Evolutionary conservation across 371 early-diverging fungal genomes (phyloP), one percentile per base, ranked within the genome.

Genomic region (Capillidium rhysosporum): DNA sequence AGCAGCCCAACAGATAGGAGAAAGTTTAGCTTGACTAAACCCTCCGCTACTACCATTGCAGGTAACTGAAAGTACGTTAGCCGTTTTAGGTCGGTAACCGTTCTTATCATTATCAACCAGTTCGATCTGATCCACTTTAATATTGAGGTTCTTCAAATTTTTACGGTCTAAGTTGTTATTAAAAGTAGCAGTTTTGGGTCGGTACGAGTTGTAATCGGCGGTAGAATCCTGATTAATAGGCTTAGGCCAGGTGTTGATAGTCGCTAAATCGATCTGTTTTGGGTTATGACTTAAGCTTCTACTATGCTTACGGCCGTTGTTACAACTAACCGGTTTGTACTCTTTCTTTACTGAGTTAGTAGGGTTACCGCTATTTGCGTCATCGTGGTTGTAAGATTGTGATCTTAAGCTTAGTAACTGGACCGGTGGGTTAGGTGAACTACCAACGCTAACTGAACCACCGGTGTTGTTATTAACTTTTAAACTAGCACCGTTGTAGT

Each of bases 1-100:
- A 51, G 51, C 21, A 16, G 51, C 51, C 51, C 38, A 51, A 38
- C 34, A 38, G 9, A 51, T 51, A 14, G 51, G 51, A 16, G 51
- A 51, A 23, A 20, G 28, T 39, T 18, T n/a, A 51, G 51, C 16
- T 16, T n/a, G 24, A 34, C 20, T n/a, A 7, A 43, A 43, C 7
- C 51, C 51, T 7, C 34, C 34, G 2, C 34, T 29, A 38, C 14
- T 29, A 8, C 26, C 14, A 47, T 23, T 26, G 23, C 30, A 21
- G 48, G 12, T 29, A 21, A 29, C 23, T 16, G 14, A 16, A 1
- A 29, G 26, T 21, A 23, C 14, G 10, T 23, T 29, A 16, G 48
- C 24, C 10, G 48, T 26, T 14, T 29, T 29, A 29, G n/a, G 48
- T 26, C 48, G 29, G 29, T 26, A 29, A 47, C n/a, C 12, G 29